These are phyloP conservation scores for Phytophthora lateralis DNA, from an alignment of 352 stramenopile genomes.

Conservation along the genomic window DNA sequence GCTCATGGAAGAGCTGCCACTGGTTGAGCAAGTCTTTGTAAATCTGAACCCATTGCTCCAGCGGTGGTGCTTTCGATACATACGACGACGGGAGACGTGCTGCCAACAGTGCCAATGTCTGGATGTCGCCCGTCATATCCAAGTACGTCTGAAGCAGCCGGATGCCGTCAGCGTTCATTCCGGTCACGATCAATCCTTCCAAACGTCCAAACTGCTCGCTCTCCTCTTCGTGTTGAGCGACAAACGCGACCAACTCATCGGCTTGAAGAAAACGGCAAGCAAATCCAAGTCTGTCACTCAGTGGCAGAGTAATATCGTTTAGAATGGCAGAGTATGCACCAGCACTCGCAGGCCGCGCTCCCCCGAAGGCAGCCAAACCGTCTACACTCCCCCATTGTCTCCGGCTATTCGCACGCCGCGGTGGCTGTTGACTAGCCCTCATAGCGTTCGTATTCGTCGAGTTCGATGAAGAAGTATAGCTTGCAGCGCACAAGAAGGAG, in stretches of 20 bases:
- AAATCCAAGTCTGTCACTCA: conserved; percentile 92
- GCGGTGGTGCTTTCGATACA: conserved; percentile 60
- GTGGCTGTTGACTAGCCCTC: conserved; percentile 36
- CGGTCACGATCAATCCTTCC: conserved; percentile 92
- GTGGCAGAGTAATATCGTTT: conserved; percentile 81
- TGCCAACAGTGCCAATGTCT: conserved; percentile 90
- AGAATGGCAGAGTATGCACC: conserved; percentile 81
- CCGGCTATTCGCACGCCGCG: conserved; percentile 39
- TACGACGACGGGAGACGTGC: conserved; percentile 64
- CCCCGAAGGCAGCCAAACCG: conserved; percentile 44
- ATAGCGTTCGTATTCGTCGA: conserved; percentile 30
- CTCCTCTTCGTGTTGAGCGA: conserved; percentile 77
- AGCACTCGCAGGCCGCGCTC: conserved; percentile 35
- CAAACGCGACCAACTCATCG: conserved; percentile 84
- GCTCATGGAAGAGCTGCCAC: conserved; percentile 93
- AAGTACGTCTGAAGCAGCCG: conserved; percentile 92
- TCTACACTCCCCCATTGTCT: conserved; percentile 73
- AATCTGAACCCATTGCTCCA: conserved; percentile 89
- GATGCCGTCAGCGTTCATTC: conserved; percentile 83
- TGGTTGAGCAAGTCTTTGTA: conserved; percentile 94
- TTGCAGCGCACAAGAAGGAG: conserved; percentile 68
- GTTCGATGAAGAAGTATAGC: conserved; percentile 37
- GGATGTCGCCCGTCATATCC: conserved; percentile 90
- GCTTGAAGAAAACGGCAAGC: conserved; percentile 90
- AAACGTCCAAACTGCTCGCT: conserved; percentile 87